Evolutionary conservation across 1,284 basidiomycete species (phyloP), one percentile per base, ranked within the genome.

Genomic region (Ceratobasidium sp.): DNA sequence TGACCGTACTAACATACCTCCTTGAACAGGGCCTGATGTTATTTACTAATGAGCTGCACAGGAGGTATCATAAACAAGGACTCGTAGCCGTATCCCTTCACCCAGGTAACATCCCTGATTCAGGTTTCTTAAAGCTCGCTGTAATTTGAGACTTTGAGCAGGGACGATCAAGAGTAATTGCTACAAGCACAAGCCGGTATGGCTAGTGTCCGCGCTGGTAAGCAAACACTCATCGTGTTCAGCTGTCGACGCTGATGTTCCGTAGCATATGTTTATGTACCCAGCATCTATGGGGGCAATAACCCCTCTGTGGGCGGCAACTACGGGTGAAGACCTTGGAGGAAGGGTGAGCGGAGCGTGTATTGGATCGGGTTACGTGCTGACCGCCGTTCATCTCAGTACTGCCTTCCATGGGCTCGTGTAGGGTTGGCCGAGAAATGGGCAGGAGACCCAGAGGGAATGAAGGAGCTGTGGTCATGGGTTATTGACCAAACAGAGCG

Each of bases 51-150:
- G 77, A 76, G 46, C 43, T 77, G 13, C 76, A 76, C 9, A 49
- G 77, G n/a, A 73, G 76, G 24, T 77, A 77, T 37, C 76, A 69
- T 48, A 61, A 66, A 29, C 76, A 74, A 56, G 77, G 74, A 4
- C 56, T 77, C 29, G 56, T 76, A 41, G 76, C 76, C 7, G 76
- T 77, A 24, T 62, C 77, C 6, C 39, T 76, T 6, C 66, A 76
- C 39, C 77, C 77, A 58, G 77, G 77, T 74, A 51, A 4, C 19
- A 22, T 34, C 11, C 39, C 51, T 9, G 8, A n/a, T 54, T 41
- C 37, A 27, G 19, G 46, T 37, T 27, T 11, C 48, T 24, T 51
- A 61, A 16, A 13, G 5, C 29, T 27, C 3, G 16, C 24, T 31
- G 34, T 54, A 24, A 66, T 16, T 37, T 37, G 6, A 31, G 1